Base-by-base conservation (phyloP, 2,329 filamentous ascomycete genomes). In the Zymoseptoria passerinii region DNA sequence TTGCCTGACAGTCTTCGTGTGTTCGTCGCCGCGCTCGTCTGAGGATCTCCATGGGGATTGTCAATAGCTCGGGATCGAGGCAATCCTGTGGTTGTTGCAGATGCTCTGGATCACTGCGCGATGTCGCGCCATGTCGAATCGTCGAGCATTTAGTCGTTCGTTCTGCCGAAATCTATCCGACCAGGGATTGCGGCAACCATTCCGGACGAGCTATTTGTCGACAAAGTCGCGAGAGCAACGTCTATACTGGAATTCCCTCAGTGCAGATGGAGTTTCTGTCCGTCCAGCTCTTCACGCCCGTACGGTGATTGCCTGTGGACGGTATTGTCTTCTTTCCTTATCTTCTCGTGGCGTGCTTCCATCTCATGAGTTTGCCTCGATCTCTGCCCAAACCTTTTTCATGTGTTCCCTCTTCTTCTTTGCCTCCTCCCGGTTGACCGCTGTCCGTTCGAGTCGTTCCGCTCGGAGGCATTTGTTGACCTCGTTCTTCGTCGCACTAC, bases 401-500 rank as follows among this genome's bases (percentile, higher is more conserved):
- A 96, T 84, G 71, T 84, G 82, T 65, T 86, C 81, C 71, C 87
- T 80, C 79, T 92, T 87, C 74, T 82, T 76, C 74, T 83, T 82
- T 62, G 90, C 81, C 65, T 79, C 73, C 72, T 89, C 82, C 68
- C 89, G 84, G 72, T 99, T 97, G 67, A 80, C 77, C 64, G 83
- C 83, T 55, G 92, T 92, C 58, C 87, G 85, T 73, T 91, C 89
- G 54, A 86, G 77, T 69, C 94, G 83, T 74, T 96, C 90, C 44
- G 82, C 85, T 63, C 89, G 84, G 55, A 99, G 81, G 72, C 94
- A 99, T 70, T 84, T 82, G 75, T 89, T 94, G 67, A 99, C 89
- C 58, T 90, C 80, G 49, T 84, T 80, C 75, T 99, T 99, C 62
- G 88, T 83, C 48, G 86, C 82, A 74, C 90, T 97, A 82, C 94